Base-by-base conservation (phyloP, 108 stramenopile species). In the Skeletonema menzelii region DNA sequence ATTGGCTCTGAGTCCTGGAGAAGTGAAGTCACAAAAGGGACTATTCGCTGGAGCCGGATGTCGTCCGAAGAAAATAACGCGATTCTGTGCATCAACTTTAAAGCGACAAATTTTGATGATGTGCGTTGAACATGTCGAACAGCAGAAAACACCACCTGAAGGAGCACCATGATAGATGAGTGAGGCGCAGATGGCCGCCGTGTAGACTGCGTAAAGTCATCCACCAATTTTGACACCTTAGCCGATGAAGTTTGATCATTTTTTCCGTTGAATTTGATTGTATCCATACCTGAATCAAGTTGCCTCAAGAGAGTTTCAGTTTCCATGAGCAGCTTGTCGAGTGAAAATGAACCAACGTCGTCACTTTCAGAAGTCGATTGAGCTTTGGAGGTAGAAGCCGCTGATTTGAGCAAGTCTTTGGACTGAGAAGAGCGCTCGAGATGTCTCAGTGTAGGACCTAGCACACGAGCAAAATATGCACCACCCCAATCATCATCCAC, bases 41-140 rank as follows among this genome's bases (percentile, higher is more conserved):
- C 85, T 42, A 99, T 92, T 53, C 97, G 80, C 70, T 99, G 96
- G 22, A 99, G 85, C 62, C 96, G 70, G 10, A 93, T 86, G 65
- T 97, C 96, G 70, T 97, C 97, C 24, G 85, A 79, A 13, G 87
- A 83, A 69, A 82, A 88, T 17, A 69, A 42, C 7, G 89, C 88
- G 12, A 98, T 71, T n/a, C 93, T 87, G 14, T 84, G 70, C 63
- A 99, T 81, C 47, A 97, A 76, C 73, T 92, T 91, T 65, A 99
- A 81, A 22, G 92, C 92, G 2, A 97, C 91, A 27, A 97, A 65
- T 60, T 94, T 95, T 11, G 95, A 88, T 5, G 92, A 83, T 15
- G 97, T 88, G 20, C 88, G 87, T 71, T 94, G 93, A 8, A 95
- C 93, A 84, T 97, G 91, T 53, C 97, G 86, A 10, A 95, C 74